A percentile compares a stretch with the other conserved stretches of the same genome.
phyloP scores from a whole-genome alignment of 2,329 filamentous ascomycete genomes.

The Alternaria novae-zelandiae region DNA sequence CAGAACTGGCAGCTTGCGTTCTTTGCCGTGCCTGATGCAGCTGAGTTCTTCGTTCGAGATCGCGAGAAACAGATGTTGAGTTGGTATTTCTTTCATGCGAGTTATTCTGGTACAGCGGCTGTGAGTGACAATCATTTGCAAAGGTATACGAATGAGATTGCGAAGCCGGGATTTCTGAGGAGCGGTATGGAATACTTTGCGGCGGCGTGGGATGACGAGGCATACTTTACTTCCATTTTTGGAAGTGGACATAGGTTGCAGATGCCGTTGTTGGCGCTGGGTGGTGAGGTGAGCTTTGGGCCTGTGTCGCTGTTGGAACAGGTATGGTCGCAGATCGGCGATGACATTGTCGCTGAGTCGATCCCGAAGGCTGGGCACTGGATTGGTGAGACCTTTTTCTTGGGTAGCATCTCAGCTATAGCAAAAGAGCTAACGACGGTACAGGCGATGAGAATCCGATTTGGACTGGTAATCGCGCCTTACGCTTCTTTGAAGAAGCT shows the following conservation, averaged over 20 bases:
- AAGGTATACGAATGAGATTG: slow-evolving; percentile 50
- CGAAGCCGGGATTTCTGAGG: slow-evolving; percentile 39
- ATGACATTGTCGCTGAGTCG: neutral
- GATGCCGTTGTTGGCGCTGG: neutral
- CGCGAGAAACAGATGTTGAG: slow-evolving; percentile 52
- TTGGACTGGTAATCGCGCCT: neutral
- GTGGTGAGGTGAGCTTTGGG: neutral
- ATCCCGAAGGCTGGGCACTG: slow-evolving; percentile 1
- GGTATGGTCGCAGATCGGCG: neutral
- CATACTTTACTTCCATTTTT: neutral
- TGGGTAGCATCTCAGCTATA: neutral
- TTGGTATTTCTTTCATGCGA: slow-evolving; percentile 57
- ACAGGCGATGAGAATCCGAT: neutral
- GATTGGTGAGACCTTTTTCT: neutral
- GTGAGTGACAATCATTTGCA: slow-evolving; percentile 51
- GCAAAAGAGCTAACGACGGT: neutral
- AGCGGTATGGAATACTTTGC: slow-evolving; percentile 51
- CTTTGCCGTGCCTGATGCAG: slow-evolving; percentile 56
- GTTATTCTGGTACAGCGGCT: slow-evolving; percentile 50
- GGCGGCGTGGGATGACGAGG: neutral
- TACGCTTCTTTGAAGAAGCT: neutral
- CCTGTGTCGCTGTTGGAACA: neutral
- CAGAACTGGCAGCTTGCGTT: slow-evolving; percentile 47
- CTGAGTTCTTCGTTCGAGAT: slow-evolving; percentile 55
- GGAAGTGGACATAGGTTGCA: neutral